Evolutionary conservation across 2,329 filamentous ascomycete genomes (phyloP).

Genomic region (Scedosporium boydii): DNA sequence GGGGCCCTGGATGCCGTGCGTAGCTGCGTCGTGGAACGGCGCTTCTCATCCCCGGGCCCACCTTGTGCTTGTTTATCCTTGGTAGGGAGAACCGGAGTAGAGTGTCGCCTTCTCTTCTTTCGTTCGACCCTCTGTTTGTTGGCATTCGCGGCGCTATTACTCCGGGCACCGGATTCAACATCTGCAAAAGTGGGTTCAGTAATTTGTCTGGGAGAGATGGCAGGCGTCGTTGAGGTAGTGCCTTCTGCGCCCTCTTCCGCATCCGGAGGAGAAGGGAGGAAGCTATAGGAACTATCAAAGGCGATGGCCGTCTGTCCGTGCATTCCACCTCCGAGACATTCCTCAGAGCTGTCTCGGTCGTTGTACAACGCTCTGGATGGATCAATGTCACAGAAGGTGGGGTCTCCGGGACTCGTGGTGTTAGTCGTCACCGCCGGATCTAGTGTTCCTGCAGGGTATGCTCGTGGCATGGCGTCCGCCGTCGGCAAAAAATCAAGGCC

Average conservation of each 20-base stretch:
- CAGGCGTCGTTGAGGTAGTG: background rate
- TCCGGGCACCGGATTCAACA: background rate
- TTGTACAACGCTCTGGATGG: constrained; percentile 4
- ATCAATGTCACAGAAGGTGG: constrained; percentile 4
- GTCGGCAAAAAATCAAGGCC: constrained; percentile 3
- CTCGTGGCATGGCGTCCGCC: constrained; percentile 3
- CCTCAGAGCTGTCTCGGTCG: constrained; percentile 6
- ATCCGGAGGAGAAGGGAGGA: constrained; percentile 5
- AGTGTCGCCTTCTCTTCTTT: constrained; percentile 8
- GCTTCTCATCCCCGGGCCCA: constrained; percentile 6
- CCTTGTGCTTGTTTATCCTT: background rate
- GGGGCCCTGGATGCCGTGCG: constrained; percentile 12
- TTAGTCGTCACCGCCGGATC: constrained; percentile 5
- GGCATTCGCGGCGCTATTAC: background rate
- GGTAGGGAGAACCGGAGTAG: constrained; percentile 1
- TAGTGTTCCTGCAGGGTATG: constrained; percentile 1
- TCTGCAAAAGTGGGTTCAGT: background rate
- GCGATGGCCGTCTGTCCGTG: background rate
- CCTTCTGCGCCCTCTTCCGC: background rate
- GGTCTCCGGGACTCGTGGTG: constrained; percentile 2
- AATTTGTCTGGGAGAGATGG: constrained; percentile 4
- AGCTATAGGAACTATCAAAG: constrained; percentile 1
- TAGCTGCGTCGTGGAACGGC: constrained; percentile 9
- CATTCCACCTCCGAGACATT: background rate
- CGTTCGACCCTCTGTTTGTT: constrained; percentile 3